Conservation (phyloP, 1,139 yeast species). For the Nadsonia starkeyi-henricii region DNA sequence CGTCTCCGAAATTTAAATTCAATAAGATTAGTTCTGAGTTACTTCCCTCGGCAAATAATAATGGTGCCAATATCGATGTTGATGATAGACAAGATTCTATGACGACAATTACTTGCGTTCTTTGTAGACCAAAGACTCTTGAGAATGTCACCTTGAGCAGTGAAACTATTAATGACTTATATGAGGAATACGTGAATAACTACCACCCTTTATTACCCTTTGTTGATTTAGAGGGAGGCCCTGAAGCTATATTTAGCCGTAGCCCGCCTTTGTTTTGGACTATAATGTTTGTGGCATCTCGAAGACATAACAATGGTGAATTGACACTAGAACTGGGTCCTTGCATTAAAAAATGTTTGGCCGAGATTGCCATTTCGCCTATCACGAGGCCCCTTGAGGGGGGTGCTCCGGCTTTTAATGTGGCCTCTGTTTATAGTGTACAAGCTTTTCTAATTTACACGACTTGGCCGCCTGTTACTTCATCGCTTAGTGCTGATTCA, state of each 20-base stretch:
- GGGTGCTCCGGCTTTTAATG: constrained; percentile 61
- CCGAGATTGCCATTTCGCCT: constrained; percentile 83
- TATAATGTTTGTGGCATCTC: constrained; percentile 66
- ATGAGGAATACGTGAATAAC: constrained; percentile 50
- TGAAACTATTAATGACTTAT: constrained; percentile 50
- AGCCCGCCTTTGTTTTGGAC: constrained; percentile 94
- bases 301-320: constrained; percentile 40
- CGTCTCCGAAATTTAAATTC: constrained; percentile 12
- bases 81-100: constrained; percentile 3
- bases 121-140: constrained; percentile 38
- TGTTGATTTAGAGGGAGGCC: constrained; percentile 68
- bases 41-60: constrained; percentile 1
- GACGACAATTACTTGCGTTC: neutral
- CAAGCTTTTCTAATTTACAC: constrained; percentile 84
- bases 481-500: constrained; percentile 87
- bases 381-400: constrained; percentile 70
- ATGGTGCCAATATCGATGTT: constrained; percentile 1
- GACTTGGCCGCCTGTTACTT: constrained; percentile 91
- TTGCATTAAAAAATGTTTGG: constrained; percentile 57
- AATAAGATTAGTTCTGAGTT: neutral
- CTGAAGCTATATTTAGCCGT: constrained; percentile 59
- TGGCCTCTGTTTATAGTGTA: constrained; percentile 86
- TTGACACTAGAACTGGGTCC: constrained; percentile 21
- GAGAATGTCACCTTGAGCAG: constrained; percentile 52
- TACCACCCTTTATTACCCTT: constrained; percentile 84